Conservation (phyloP, 257 asterid genomes). For the Solanum ahanhuiri region DNA sequence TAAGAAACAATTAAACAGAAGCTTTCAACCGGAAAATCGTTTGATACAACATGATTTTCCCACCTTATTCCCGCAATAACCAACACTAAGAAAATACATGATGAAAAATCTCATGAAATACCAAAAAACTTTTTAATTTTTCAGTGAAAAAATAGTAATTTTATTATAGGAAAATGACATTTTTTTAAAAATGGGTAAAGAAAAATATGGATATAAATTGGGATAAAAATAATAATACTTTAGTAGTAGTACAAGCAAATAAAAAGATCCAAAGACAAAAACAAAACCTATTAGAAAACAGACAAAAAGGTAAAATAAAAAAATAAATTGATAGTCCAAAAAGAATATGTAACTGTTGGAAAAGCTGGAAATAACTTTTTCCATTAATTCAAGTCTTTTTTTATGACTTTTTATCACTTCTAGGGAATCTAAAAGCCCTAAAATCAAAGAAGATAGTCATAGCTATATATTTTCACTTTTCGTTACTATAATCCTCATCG, state of each 20-base stretch:
- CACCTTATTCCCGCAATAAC: neutral
- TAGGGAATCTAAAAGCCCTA: slow-evolving; percentile 3
- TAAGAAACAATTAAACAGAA: too few species aligned
- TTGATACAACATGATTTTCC: neutral
- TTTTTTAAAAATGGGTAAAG: neutral
- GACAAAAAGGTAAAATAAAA: neutral
- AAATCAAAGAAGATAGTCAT: neutral
- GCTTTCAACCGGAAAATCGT: neutral
- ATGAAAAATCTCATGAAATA: neutral
- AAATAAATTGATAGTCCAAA: neutral
- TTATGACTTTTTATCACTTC: neutral
- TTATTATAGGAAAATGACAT: too few species aligned
- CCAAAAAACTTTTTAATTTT: neutral
- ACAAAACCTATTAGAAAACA: slow-evolving; percentile 9
- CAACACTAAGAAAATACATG: neutral
- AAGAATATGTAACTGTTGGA: neutral
- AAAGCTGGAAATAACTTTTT: neutral
- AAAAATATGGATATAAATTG: neutral
- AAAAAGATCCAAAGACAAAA: slow-evolving; percentile 44
- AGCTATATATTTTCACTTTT: neutral
- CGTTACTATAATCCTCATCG: neutral
- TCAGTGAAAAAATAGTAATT: neutral
- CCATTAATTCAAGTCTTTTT: neutral
- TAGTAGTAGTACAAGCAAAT: slow-evolving; percentile 15
- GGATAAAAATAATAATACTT: neutral